Evolutionary conservation across 2,329 filamentous ascomycete species (phyloP).

Genomic region (Aureobasidium vineae): DNA sequence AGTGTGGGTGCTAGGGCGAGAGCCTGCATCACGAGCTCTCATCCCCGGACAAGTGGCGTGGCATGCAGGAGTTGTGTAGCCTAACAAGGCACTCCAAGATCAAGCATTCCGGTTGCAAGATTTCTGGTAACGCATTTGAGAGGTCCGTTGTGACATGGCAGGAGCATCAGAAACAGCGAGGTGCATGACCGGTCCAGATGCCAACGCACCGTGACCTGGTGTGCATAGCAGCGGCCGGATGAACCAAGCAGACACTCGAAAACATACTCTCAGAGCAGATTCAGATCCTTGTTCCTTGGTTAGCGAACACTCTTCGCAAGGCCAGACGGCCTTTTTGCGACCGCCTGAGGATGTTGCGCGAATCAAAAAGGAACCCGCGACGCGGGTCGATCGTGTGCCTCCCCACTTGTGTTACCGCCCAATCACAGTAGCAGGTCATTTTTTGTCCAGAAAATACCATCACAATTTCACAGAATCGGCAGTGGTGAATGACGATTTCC

Average conservation of each 20-base stretch:
- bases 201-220: constrained; percentile 24
- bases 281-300: neutral
- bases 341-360: constrained; percentile 4
- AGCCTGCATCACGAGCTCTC: constrained; percentile 25
- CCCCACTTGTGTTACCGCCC: neutral
- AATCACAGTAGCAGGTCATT: constrained; percentile 14
- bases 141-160: constrained; percentile 13
- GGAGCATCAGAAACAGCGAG: constrained; percentile 24
- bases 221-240: neutral
- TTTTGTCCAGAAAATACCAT: neutral
- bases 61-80: constrained; percentile 19
- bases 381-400: neutral
- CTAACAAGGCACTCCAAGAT: constrained; percentile 22
- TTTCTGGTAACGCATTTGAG: constrained; percentile 14
- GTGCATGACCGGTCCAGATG: constrained; percentile 19
- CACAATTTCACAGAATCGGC: neutral
- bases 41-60: constrained; percentile 23
- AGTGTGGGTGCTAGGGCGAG: constrained; percentile 21
- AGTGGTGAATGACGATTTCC: neutral
- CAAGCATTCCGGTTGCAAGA: constrained; percentile 21
- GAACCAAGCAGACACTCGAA: neutral
- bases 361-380: neutral
- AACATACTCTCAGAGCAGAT: neutral
- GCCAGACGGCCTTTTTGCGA: constrained; percentile 10
- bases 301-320: neutral